phyloP scores from a whole-genome alignment of 2,329 filamentous ascomycete genomes.

The Tolypocladium nubicola region DNA sequence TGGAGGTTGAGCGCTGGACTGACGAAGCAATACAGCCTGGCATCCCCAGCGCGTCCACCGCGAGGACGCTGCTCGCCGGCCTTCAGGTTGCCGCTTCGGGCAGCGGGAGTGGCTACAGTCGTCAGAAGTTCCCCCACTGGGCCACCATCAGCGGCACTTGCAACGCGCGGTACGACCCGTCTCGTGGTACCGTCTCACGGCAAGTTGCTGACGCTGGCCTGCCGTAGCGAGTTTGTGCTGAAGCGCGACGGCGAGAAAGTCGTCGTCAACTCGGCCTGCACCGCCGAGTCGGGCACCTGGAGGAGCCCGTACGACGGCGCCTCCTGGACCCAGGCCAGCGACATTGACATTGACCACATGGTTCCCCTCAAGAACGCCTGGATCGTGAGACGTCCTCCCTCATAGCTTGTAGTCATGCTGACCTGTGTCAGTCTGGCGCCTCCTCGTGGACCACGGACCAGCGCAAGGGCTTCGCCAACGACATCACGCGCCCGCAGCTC shows the following conservation, averaged over 20 bases:
- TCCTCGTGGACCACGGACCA: constrained; percentile 57
- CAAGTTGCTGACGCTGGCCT: neutral
- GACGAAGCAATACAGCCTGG: constrained; percentile 32
- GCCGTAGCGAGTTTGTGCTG: constrained; percentile 51
- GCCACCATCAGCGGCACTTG: constrained; percentile 53
- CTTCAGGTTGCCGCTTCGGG: constrained; percentile 48
- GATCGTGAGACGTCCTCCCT: constrained; percentile 39
- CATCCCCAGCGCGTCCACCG: constrained; percentile 48
- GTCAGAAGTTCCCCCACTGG: constrained; percentile 64
- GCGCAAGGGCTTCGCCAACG: constrained; percentile 65
- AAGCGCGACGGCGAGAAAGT: constrained; percentile 62
- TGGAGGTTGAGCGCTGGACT: neutral
- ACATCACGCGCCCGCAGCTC: constrained; percentile 64
- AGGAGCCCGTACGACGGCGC: constrained; percentile 62
- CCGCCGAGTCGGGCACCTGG: constrained; percentile 58
- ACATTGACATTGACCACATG: constrained; percentile 76
- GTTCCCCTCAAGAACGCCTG: constrained; percentile 74
- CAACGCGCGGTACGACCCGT: constrained; percentile 45
- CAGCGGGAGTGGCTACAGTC: constrained; percentile 47
- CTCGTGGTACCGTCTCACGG: neutral
- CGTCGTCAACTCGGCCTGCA: constrained; percentile 46
- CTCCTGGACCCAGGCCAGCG: constrained; percentile 55
- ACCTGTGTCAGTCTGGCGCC: constrained; percentile 50
- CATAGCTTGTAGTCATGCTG: neutral
- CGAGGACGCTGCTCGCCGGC: constrained; percentile 44